These are phyloP conservation scores for Jackrogersella minutella DNA, from an alignment of 495 filamentous ascomycete genomes.

Conservation along the genomic window DNA sequence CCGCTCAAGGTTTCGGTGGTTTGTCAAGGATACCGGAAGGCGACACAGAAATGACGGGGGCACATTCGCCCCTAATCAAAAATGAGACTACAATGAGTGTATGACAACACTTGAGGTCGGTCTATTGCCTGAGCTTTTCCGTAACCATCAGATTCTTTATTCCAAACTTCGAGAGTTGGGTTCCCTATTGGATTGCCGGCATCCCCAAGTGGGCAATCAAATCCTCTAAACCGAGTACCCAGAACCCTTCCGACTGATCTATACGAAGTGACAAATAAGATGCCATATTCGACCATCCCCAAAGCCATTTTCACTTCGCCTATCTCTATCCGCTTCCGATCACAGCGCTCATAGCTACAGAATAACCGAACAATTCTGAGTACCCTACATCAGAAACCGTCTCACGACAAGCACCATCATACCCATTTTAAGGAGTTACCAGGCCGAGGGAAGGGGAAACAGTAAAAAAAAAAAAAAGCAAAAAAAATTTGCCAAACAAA, in stretches of 20 bases:
- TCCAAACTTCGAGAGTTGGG: background rate
- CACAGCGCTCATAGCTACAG: background rate
- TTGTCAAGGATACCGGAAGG: constrained; percentile 72
- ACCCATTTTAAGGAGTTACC: background rate
- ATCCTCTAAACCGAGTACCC: background rate
- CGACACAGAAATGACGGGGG: constrained; percentile 59
- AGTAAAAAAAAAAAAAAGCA: constrained; percentile 9
- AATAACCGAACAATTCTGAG: constrained; percentile 1
- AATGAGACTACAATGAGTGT: constrained; percentile 53
- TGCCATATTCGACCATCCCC: background rate
- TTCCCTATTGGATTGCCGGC: background rate
- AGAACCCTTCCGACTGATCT: background rate
- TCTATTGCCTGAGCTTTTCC: background rate
- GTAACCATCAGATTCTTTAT: background rate
- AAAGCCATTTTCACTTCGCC: background rate
- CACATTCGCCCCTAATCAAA: constrained; percentile 57
- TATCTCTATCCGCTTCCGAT: background rate
- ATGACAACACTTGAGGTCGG: background rate
- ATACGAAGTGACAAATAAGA: background rate
- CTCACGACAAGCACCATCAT: constrained; percentile 15
- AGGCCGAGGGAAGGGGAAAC: constrained; percentile 8
- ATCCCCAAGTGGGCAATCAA: background rate
- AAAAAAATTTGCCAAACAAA: background rate
- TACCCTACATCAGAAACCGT: constrained; percentile 11
- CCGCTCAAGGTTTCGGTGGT: constrained; percentile 65